These are phyloP conservation scores for Salvia miltiorrhiza DNA, from an alignment of 257 asterid species.

Conservation along the genomic window DNA sequence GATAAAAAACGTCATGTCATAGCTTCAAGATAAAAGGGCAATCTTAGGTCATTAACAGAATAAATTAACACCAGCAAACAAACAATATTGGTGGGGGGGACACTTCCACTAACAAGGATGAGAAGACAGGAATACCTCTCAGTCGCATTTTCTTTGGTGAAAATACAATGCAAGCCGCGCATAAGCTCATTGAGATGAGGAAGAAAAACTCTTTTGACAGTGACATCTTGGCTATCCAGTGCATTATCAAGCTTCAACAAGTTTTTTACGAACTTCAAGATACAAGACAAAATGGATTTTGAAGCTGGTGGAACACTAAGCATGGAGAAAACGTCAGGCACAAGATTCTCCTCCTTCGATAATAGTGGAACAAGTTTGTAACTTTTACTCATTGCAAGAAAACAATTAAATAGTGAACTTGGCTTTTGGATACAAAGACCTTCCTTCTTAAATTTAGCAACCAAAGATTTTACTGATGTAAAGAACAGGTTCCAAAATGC, in stretches of 20 bases:
- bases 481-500: conserved; percentile 83
- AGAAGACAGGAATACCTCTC: conserved; percentile 50
- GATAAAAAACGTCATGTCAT: not conserved
- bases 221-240: conserved; percentile 43
- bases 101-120: not conserved
- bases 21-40: too few species aligned
- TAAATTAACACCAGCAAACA: too few species aligned
- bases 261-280: conserved; percentile 73
- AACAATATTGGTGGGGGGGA: not conserved
- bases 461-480: conserved; percentile 55
- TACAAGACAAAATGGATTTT: conserved; percentile 55
- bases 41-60: too few species aligned
- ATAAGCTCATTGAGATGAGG: conserved; percentile 73
- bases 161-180: conserved; percentile 54
- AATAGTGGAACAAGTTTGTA: conserved; percentile 61
- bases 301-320: conserved; percentile 70
- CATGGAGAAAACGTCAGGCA: conserved; percentile 78
- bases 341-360: conserved; percentile 59
- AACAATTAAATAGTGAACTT: conserved; percentile 83
- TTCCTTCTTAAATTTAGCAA: conserved; percentile 71
- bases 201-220: conserved; percentile 46
- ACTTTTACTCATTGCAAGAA: conserved; percentile 92
- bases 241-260: conserved; percentile 72
- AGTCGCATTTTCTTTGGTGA: conserved; percentile 39
- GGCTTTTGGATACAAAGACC: conserved; percentile 82